Evolutionary conservation across 495 filamentous ascomycete genomes (phyloP).

Genomic region (Penicillium turbatum): DNA sequence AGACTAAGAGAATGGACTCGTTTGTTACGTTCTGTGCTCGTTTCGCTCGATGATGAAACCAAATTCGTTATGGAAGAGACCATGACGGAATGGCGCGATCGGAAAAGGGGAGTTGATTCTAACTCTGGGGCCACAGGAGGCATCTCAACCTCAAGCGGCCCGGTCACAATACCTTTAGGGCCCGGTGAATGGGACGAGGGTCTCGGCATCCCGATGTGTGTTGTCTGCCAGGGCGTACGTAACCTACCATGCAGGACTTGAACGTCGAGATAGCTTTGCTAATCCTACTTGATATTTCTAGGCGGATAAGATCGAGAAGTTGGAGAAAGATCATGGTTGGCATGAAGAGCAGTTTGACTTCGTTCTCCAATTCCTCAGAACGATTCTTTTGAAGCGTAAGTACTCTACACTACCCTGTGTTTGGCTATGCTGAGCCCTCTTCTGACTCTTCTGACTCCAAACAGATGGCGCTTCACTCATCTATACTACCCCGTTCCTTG

Average conservation of each 20-base stretch:
- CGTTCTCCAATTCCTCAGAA: slow-evolving; percentile 81
- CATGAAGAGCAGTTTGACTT: slow-evolving; percentile 93
- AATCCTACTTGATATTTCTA: slow-evolving; percentile 30
- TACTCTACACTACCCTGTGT: not conserved
- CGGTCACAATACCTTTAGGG: slow-evolving; percentile 70
- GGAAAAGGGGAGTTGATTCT: slow-evolving; percentile 43
- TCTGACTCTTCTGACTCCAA: slow-evolving; percentile 16
- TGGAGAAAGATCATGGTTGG: slow-evolving; percentile 86
- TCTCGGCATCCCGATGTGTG: slow-evolving; percentile 81
- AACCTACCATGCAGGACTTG: not conserved
- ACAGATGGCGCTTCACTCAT: slow-evolving; percentile 86
- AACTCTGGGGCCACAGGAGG: slow-evolving; percentile 33
- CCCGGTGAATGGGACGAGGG: slow-evolving; percentile 94
- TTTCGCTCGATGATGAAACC: slow-evolving; percentile 68
- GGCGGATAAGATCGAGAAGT: slow-evolving; percentile 82
- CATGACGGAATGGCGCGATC: slow-evolving; percentile 58
- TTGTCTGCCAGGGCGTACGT: slow-evolving; percentile 88
- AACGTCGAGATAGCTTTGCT: slow-evolving; percentile 14
- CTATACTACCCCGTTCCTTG: slow-evolving; percentile 77
- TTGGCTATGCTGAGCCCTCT: not conserved
- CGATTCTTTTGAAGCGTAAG: slow-evolving; percentile 80
- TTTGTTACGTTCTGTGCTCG: slow-evolving; percentile 68
- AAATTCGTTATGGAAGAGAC: slow-evolving; percentile 81
- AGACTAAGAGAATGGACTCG: slow-evolving; percentile 85
- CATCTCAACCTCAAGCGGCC: slow-evolving; percentile 48